Evolutionary conservation across 495 filamentous ascomycete genomes (phyloP), one percentile per base, ranked within the genome.

Genomic region (Neurospora sp.): DNA sequence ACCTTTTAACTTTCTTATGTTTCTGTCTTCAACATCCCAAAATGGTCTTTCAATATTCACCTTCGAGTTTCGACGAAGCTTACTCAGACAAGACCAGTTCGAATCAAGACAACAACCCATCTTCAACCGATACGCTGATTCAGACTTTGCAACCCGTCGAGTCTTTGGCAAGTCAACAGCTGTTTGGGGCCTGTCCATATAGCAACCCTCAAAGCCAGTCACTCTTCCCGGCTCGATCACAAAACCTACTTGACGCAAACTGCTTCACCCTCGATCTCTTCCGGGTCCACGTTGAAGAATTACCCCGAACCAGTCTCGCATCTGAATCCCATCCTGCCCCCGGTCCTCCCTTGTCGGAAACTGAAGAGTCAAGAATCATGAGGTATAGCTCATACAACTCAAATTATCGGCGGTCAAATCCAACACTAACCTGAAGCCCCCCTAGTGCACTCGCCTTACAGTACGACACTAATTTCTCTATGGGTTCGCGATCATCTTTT

Each of bases 31-130:
- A 20, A 37, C 20, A 7, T 31, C 68, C 27, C 38, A 78, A 74
- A 59, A 85, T 84, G 82, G 76, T 80, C 73, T 71, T 76, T 69
- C 70, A 75, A 68, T 78, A 79, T 72, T 71, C 74, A 71, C 73
- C 77, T 73, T 77, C 77, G 35, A 71, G 71, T 77, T 74, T 74
- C 74, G 78, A 81, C 75, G 75, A 80, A 72, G 80, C 81, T 82
- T 83, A 83, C 84, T 84, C 80, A 85, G 81, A 78, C 68, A 81
- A 75, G 70, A 74, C 81, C 78, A 86, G 83, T 69, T 83, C 82
- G 73, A 82, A 79, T 79, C 73, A 76, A 69, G 75, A 75, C 70
- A 81, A 79, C 72, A 74, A 79, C 69, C 76, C 77, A 42, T 82
- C 82, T 35, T 78, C 81, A 40, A 81, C 81, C 75, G 77, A 77